phyloP scores from a whole-genome alignment of 345 rosid species.

The Durio zibethinus region DNA sequence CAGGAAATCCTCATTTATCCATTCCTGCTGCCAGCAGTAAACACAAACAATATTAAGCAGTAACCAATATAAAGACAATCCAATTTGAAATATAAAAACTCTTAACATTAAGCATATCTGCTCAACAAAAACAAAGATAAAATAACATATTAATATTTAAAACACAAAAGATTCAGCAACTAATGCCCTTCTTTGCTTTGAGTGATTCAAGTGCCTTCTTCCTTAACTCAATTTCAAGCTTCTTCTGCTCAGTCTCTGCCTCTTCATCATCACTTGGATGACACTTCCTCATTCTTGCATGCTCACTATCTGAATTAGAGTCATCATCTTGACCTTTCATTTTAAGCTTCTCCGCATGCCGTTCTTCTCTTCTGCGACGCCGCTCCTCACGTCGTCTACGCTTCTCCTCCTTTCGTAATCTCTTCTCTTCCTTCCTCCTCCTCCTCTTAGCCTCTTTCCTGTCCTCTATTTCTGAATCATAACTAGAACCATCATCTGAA shows the following conservation, averaged over 20 bases:
- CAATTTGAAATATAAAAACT: constrained; percentile 30
- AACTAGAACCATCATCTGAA: constrained; percentile 55
- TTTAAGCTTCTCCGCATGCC: constrained; percentile 65
- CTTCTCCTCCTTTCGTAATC: constrained; percentile 76
- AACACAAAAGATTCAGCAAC: constrained; percentile 35
- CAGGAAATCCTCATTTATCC: constrained; percentile 82
- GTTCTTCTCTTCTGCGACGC: constrained; percentile 67
- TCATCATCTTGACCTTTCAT: constrained; percentile 40
- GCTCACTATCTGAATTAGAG: constrained; percentile 54
- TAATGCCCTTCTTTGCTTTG: constrained; percentile 90
- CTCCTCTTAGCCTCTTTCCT: constrained; percentile 87
- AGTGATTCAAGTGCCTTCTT: constrained; percentile 87
- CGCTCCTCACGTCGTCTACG: constrained; percentile 74
- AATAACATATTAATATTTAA: constrained; percentile 23
- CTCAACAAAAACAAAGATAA: constrained; percentile 15
- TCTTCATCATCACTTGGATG: constrained; percentile 40
- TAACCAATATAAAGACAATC: constrained; percentile 30
- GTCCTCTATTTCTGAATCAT: constrained; percentile 65
- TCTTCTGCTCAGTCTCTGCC: constrained; percentile 55
- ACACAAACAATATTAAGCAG: constrained; percentile 60
- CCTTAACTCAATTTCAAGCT: constrained; percentile 90
- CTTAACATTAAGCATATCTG: constrained; percentile 26
- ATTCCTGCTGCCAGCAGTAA: constrained; percentile 87
- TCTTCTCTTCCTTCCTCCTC: constrained; percentile 85
- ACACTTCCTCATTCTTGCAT: constrained; percentile 23